Percentiles rank a stretch among this genome's conserved stretches.
Conservation (phyloP, 2,329 filamentous ascomycete genomes). For the Ophiocordyceps robertsii region DNA sequence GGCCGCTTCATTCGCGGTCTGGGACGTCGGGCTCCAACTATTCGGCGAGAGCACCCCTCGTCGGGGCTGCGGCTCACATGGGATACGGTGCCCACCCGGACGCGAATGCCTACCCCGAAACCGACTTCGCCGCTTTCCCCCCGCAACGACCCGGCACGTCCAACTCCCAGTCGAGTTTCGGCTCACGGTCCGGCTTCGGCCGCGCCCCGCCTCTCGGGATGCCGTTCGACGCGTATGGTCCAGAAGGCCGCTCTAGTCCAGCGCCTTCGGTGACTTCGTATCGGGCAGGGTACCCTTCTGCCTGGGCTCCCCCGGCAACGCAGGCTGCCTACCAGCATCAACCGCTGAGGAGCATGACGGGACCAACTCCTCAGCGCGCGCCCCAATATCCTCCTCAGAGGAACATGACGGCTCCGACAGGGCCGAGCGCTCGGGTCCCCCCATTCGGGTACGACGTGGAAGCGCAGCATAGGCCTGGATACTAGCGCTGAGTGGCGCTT, state of each 20-base stretch:
- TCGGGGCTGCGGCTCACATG: conserved; percentile 47
- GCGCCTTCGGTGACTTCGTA: conserved; percentile 13
- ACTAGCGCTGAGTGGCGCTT: not conserved
- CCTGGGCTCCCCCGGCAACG: conserved; percentile 6
- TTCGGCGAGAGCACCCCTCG: conserved; percentile 48
- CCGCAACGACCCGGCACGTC: conserved; percentile 22
- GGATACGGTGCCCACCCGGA: conserved; percentile 31
- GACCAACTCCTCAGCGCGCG: conserved; percentile 18
- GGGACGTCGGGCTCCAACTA: conserved; percentile 46
- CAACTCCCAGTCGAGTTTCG: conserved; percentile 20
- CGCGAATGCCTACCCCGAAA: conserved; percentile 18
- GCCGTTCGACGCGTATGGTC: conserved; percentile 16
- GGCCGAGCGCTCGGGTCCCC: not conserved
- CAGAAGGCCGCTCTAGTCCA: conserved; percentile 18
- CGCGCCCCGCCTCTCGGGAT: conserved; percentile 6
- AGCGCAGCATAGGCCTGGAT: not conserved
- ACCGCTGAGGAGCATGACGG: conserved; percentile 25
- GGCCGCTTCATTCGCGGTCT: conserved; percentile 30
- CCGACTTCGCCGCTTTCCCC: conserved; percentile 9
- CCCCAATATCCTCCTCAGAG: conserved; percentile 25
- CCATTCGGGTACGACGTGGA: conserved; percentile 24
- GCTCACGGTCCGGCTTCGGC: conserved; percentile 6
- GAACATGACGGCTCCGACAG: conserved; percentile 29
- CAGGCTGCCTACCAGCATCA: conserved; percentile 11
- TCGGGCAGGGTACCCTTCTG: conserved; percentile 8